These are phyloP conservation scores for Zymoseptoria pseudotritici DNA, from an alignment of 2,329 filamentous ascomycete species.

Conservation along the genomic window DNA sequence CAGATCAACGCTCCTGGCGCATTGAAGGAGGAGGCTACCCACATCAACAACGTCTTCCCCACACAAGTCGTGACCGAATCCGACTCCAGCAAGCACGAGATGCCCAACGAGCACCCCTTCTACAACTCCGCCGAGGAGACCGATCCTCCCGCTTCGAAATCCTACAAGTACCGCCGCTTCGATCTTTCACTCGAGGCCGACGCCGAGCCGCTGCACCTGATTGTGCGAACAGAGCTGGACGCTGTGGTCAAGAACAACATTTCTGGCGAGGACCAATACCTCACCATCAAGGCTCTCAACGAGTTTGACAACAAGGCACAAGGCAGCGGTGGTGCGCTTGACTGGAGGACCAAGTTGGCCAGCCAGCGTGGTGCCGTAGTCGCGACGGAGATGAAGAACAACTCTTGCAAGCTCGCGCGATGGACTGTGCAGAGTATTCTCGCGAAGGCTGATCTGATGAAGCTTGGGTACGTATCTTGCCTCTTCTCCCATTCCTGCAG, in stretches of 20 bases:
- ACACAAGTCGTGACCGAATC: constrained; percentile 89
- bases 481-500: constrained; percentile 1
- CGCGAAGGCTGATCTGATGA: constrained; percentile 96
- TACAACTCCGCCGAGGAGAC: constrained; percentile 91
- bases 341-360: constrained; percentile 93
- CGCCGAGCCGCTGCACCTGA: constrained; percentile 84
- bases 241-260: constrained; percentile 93
- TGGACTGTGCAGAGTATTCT: constrained; percentile 98
- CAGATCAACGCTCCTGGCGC: constrained; percentile 87
- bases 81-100: constrained; percentile 68
- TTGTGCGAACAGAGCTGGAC: constrained; percentile 92
- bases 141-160: constrained; percentile 89
- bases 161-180: constrained; percentile 97
- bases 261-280: constrained; percentile 80
- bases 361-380: constrained; percentile 94
- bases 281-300: constrained; percentile 94
- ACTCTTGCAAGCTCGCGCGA: constrained; percentile 94
- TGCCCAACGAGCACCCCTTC: constrained; percentile 90
- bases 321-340: constrained; percentile 85
- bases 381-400: constrained; percentile 99
- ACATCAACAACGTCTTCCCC: constrained; percentile 99
- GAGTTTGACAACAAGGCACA: constrained; percentile 98
- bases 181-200: constrained; percentile 86
- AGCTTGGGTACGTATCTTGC: constrained; percentile 66
- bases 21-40: constrained; percentile 92